A percentile compares a stretch with the other conserved stretches of the same genome.
Conservation (phyloP, 164 flowering plant genomes). For the Stephania cephalantha region DNA sequence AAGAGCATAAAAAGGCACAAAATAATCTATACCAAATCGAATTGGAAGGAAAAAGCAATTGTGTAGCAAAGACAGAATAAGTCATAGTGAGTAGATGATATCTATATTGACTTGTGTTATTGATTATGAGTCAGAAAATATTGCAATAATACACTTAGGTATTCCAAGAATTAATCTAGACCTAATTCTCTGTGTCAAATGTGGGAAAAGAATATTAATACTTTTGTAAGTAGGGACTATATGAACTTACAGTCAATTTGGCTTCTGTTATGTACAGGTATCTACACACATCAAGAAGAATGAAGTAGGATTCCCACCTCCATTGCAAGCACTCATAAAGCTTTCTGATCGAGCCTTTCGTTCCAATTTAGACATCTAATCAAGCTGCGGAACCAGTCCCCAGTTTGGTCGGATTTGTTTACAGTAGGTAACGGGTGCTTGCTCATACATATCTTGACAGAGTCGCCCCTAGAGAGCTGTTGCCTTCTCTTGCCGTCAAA, state of each 20-base stretch:
- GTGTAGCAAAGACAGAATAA: neutral
- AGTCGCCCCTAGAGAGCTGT: slow-evolving; percentile 90
- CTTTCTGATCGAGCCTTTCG: slow-evolving; percentile 90
- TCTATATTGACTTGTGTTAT: neutral
- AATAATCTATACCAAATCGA: neutral
- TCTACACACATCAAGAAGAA: slow-evolving; percentile 20
- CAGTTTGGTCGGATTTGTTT: slow-evolving; percentile 92
- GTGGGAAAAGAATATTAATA: slow-evolving; percentile 10
- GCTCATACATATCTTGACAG: slow-evolving; percentile 84
- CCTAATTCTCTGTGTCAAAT: neutral
- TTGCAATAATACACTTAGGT: slow-evolving; percentile 7
- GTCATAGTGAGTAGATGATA: neutral
- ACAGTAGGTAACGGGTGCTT: slow-evolving; percentile 95
- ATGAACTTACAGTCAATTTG: neutral
- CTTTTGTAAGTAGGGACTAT: slow-evolving; percentile 6
- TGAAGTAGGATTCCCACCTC: neutral
- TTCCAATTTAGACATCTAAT: slow-evolving; percentile 98
- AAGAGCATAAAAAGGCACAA: neutral
- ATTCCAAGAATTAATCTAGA: neutral
- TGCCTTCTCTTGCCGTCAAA: slow-evolving; percentile 98
- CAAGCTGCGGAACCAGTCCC: slow-evolving; percentile 98
- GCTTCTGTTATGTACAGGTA: slow-evolving; percentile 26
- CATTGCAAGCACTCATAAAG: slow-evolving; percentile 37
- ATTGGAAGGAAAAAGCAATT: neutral
- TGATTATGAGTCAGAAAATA: neutral